Percentiles rank a stretch among this genome's conserved stretches.
phyloP scores from a whole-genome alignment of 768 basidiomycete genomes.

The Sutorius australiensis region DNA sequence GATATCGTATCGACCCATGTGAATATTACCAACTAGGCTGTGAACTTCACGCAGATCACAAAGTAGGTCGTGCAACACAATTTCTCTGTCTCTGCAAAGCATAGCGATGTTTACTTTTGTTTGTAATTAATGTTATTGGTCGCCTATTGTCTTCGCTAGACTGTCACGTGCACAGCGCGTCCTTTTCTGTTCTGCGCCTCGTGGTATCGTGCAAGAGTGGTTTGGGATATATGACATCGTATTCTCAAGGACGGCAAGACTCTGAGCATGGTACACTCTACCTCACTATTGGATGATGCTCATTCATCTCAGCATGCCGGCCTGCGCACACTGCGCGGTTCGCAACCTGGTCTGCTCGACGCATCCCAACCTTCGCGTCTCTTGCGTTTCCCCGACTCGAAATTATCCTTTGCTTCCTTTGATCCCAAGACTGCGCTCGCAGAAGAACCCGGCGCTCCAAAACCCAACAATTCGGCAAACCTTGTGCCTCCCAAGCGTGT shows the following conservation, averaged over 20 bases:
- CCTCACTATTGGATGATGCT: not conserved
- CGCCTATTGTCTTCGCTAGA: no score
- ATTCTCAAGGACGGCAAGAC: not conserved
- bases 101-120: no score
- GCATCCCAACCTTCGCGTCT: conserved; percentile 57
- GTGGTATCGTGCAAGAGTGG: not conserved
- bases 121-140: not conserved
- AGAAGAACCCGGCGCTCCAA: conserved; percentile 36
- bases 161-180: conserved; percentile 2
- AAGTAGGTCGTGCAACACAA: no score
- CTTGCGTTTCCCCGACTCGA: conserved; percentile 55
- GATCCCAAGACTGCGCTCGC: conserved; percentile 63
- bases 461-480: conserved; percentile 44
- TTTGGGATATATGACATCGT: not conserved
- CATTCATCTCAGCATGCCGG: conserved; percentile 8
- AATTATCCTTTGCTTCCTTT: conserved; percentile 69
- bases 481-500: conserved; percentile 62
- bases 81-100: no score
- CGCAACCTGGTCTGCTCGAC: conserved; percentile 64
- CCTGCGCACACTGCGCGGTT: conserved; percentile 34
- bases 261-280: conserved; percentile 10
- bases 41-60: no score
- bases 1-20: no score
- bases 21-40: no score
- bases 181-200: not conserved